Percentiles rank a stretch among this genome's conserved stretches.
phyloP scores from a whole-genome alignment of 208 protist species.

The Leishmania lainsoni region DNA sequence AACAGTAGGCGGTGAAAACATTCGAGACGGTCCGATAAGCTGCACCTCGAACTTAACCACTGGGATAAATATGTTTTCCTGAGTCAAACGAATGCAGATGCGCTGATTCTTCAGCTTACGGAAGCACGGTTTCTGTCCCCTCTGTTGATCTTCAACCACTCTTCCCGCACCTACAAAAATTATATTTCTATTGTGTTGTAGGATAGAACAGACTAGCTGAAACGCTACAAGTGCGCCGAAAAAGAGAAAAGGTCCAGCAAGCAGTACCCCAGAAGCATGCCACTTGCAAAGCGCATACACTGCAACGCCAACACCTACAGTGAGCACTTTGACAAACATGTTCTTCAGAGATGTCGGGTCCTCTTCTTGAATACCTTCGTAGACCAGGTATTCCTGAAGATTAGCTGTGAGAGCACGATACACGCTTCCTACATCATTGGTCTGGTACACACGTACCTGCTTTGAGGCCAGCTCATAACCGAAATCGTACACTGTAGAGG shows the following conservation, averaged over 20 bases:
- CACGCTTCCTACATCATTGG: conserved; percentile 48
- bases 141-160: background rate
- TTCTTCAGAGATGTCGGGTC: conserved; percentile 26
- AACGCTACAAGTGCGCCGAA: conserved; percentile 23
- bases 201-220: conserved; percentile 12
- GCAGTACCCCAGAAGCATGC: background rate
- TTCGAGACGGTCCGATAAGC: conserved; percentile 39
- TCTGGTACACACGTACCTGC: conserved; percentile 56
- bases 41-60: conserved; percentile 49
- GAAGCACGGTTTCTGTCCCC: conserved; percentile 24
- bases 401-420: conserved; percentile 43
- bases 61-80: conserved; percentile 26
- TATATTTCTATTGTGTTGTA: conserved; percentile 22
- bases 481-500: conserved; percentile 39
- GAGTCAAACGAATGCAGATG: conserved; percentile 41
- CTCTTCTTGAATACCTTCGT: conserved; percentile 43
- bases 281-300: conserved; percentile 23
- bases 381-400: conserved; percentile 55
- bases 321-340: conserved; percentile 19
- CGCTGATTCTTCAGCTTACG: conserved; percentile 37
- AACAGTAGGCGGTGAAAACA: conserved; percentile 35
- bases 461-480: conserved; percentile 77
- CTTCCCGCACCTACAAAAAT: conserved; percentile 35
- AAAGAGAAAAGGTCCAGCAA: conserved; percentile 2
- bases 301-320: conserved; percentile 11